Evolutionary conservation across 2,329 filamentous ascomycete species (phyloP).

Genomic region (Zasmidium cellare): DNA sequence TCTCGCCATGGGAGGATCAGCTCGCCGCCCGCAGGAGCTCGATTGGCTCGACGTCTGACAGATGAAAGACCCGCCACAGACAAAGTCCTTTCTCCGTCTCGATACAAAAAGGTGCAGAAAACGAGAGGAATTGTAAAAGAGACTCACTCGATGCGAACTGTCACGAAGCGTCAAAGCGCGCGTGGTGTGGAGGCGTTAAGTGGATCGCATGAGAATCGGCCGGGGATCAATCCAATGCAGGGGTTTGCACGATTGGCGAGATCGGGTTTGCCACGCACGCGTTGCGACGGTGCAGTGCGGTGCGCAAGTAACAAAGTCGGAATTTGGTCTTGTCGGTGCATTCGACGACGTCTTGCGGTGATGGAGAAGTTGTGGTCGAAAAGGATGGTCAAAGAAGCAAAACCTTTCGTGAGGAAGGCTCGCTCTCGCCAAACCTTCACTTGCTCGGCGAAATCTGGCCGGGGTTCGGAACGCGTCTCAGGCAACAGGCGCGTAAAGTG

Average conservation of each 20-base stretch:
- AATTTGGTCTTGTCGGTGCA: neutral
- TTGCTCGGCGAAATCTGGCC: neutral
- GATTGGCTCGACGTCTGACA: neutral
- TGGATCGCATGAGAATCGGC: neutral
- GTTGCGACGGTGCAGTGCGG: neutral
- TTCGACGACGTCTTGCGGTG: too few species aligned
- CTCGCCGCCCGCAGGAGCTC: neutral
- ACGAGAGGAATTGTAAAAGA: neutral
- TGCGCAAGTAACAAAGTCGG: neutral
- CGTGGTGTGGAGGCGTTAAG: neutral
- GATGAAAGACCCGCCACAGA: neutral
- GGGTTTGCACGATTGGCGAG: neutral
- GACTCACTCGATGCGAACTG: neutral
- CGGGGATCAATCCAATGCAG: neutral
- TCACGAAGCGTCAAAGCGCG: neutral
- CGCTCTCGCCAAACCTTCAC: neutral
- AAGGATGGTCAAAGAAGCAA: neutral
- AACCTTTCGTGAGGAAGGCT: neutral
- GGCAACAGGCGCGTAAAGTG: neutral
- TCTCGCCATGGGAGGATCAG: slow-evolving; percentile 5
- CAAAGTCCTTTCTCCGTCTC: too few species aligned
- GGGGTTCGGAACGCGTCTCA: neutral
- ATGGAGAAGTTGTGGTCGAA: neutral
- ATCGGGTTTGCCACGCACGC: neutral
- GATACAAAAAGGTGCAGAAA: too few species aligned